phyloP scores from a whole-genome alignment of 2,329 filamentous ascomycete genomes.

The Sphaerostilbella broomeana region DNA sequence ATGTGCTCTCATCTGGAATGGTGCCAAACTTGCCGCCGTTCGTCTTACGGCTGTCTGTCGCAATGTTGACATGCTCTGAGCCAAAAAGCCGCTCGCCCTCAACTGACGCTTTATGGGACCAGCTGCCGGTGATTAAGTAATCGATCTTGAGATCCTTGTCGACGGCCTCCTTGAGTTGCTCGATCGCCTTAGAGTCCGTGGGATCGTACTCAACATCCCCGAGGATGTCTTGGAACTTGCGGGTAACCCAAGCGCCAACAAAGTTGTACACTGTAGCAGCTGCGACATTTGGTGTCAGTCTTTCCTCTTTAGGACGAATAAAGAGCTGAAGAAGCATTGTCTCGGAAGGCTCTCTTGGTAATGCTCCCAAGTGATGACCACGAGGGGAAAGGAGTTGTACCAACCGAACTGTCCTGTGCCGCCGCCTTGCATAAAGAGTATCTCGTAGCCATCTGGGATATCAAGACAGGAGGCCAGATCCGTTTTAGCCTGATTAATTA shows the following conservation, averaged over 20 bases:
- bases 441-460: conserved; percentile 79
- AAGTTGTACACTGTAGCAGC: conserved; percentile 76
- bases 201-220: conserved; percentile 47
- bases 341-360: too few species aligned
- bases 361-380: conserved; percentile 1
- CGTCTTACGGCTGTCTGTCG: conserved; percentile 55
- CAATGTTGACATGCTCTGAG: conserved; percentile 72
- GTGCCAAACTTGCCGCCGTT: conserved; percentile 77
- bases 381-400: too few species aligned
- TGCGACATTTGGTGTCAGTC: conserved; percentile 31
- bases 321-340: too few species aligned
- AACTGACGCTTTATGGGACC: conserved; percentile 79
- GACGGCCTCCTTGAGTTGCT: conserved; percentile 56
- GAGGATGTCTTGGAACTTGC: conserved; percentile 54
- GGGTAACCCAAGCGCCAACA: conserved; percentile 73
- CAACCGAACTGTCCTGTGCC: conserved; percentile 84
- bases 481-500: conserved; percentile 72
- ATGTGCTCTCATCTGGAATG: conserved; percentile 71
- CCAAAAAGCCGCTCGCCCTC: conserved; percentile 76
- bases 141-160: conserved; percentile 71
- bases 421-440: conserved; percentile 82
- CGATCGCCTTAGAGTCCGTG: conserved; percentile 45
- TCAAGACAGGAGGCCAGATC: conserved; percentile 68
- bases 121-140: conserved; percentile 76
- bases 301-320: too few species aligned